Evolutionary conservation across 345 rosid species (phyloP).

Genomic region (Dimocarpus longan): DNA sequence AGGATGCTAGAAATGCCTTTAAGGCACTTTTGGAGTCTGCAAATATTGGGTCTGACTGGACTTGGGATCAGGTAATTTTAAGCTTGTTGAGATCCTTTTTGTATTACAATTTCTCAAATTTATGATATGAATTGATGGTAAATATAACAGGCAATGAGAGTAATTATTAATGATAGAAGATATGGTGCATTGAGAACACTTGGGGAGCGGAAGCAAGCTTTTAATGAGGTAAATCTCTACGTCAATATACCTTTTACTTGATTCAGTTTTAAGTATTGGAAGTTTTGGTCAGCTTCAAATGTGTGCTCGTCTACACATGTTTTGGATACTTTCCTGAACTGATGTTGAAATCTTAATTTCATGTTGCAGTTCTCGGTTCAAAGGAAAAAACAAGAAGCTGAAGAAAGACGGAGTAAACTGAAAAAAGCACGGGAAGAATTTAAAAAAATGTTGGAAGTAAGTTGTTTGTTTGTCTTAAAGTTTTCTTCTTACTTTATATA

Average conservation of each 20-base stretch:
- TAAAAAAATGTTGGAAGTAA: conserved; percentile 84
- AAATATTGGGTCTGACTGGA: conserved; percentile 90
- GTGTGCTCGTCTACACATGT: conserved; percentile 2
- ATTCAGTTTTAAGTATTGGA: conserved; percentile 3
- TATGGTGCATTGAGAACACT: conserved; percentile 91
- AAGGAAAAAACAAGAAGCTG: conserved; percentile 77
- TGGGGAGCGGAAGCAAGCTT: conserved; percentile 95
- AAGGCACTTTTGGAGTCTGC: conserved; percentile 78
- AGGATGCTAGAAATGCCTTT: conserved; percentile 90
- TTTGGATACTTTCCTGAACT: conserved; percentile 19
- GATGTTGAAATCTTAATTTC: conserved; percentile 3
- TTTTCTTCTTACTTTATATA: conserved; percentile 3
- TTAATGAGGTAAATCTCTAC: conserved; percentile 65
- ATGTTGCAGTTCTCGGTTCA: conserved; percentile 69
- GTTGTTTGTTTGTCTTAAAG: conserved; percentile 26
- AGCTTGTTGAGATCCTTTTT: conserved; percentile 3
- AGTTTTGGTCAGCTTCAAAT: conserved; percentile 18
- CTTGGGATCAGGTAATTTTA: conserved; percentile 90
- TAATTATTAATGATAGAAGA: conserved; percentile 83
- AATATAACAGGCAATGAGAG: conserved; percentile 76
- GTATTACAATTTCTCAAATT: conserved; percentile 7
- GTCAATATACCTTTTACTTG: conserved; percentile 10
- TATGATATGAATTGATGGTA: conserved; percentile 30
- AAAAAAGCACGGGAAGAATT: conserved; percentile 78
- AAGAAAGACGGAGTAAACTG: conserved; percentile 72